These are phyloP conservation scores for Calonectria pseudoturangicola DNA, from an alignment of 2,329 filamentous ascomycete genomes.

Conservation along the genomic window DNA sequence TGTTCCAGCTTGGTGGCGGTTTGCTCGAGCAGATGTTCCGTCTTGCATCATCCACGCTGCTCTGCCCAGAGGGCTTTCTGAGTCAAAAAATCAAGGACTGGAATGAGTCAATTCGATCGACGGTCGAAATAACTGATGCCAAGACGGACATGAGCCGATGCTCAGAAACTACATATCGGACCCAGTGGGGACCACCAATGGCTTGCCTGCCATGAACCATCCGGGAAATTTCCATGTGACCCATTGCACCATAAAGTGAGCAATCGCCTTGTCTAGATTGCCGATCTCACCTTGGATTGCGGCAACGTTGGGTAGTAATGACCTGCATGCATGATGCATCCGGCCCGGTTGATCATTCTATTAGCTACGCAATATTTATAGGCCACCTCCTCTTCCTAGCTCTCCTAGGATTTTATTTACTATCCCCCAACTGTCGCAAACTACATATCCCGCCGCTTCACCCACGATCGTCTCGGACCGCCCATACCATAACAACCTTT, in stretches of 20 bases:
- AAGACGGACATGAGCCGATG: constrained; percentile 44
- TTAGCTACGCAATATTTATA: constrained; percentile 7
- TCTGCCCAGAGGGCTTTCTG: neutral
- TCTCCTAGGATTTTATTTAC: neutral
- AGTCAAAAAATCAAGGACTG: neutral
- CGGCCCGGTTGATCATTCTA: constrained; percentile 20
- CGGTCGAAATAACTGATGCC: constrained; percentile 42
- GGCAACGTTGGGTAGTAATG: constrained; percentile 30
- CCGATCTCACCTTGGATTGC: neutral
- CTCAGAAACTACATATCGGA: constrained; percentile 38
- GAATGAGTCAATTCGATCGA: constrained; percentile 26
- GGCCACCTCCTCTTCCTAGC: neutral
- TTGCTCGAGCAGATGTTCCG: neutral
- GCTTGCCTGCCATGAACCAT: neutral
- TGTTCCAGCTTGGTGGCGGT: neutral
- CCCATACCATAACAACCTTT: neutral
- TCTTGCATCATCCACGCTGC: neutral
- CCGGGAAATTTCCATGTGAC: neutral
- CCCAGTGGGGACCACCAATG: neutral
- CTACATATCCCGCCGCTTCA: neutral
- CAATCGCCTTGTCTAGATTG: constrained; percentile 31
- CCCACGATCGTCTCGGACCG: no score
- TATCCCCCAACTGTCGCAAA: neutral
- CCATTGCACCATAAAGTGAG: constrained; percentile 21
- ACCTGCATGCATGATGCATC: constrained; percentile 1